phyloP scores from a whole-genome alignment of 2,329 filamentous ascomycete genomes.

The Lachnellula arida region DNA sequence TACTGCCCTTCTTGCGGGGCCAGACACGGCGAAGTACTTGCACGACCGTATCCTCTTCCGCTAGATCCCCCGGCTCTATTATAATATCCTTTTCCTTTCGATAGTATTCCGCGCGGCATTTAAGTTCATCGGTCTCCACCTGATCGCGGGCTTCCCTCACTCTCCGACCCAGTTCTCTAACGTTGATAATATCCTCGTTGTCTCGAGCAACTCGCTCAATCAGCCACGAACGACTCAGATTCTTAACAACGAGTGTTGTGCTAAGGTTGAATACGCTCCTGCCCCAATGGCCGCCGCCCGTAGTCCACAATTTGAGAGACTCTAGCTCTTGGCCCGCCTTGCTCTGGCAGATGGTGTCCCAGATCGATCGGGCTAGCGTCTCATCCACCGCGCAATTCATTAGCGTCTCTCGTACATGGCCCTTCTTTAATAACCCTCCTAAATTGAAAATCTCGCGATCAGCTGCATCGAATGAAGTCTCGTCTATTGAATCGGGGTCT shows the following conservation, averaged over 20 bases:
- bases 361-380: slow-evolving; percentile 8
- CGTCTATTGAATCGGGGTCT: slow-evolving; percentile 3
- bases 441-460: slow-evolving; percentile 1
- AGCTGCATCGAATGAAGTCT: slow-evolving; percentile 5
- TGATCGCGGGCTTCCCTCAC: slow-evolving; percentile 2
- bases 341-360: slow-evolving; percentile 8
- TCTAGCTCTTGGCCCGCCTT: slow-evolving; percentile 7
- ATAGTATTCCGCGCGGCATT: not conserved
- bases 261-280: not conserved
- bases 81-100: not conserved
- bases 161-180: slow-evolving; percentile 8
- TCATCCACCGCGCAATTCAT: slow-evolving; percentile 12
- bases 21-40: slow-evolving; percentile 10
- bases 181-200: slow-evolving; percentile 4
- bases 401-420: slow-evolving; percentile 6
- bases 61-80: slow-evolving; percentile 1
- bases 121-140: not conserved
- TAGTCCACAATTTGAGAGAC: slow-evolving; percentile 8
- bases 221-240: slow-evolving; percentile 11
- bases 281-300: slow-evolving; percentile 3
- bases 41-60: not conserved
- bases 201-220: slow-evolving; percentile 9
- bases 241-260: slow-evolving; percentile 4
- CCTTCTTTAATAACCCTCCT: not conserved
- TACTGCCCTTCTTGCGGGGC: slow-evolving; percentile 6